Evolutionary conservation across 495 filamentous ascomycete species (phyloP), one percentile per base, ranked within the genome.

Genomic region (Penicillium waksmanii): DNA sequence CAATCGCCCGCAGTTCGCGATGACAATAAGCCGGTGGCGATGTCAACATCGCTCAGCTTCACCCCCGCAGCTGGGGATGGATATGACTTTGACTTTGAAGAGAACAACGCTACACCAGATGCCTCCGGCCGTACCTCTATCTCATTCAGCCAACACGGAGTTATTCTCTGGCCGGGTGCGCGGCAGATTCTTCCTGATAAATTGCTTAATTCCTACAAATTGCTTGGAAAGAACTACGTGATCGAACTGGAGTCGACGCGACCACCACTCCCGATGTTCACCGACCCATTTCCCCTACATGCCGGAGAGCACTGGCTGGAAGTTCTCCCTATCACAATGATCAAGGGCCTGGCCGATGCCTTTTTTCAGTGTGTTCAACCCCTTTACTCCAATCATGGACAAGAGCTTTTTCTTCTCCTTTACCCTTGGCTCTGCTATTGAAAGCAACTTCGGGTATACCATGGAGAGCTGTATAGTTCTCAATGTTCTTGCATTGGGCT

Each of bases 71-170:
- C 76, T 0, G 66, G 64, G 19, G 70, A 55, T 17, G 53, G 59
- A 4, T 66, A 65, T 25, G 66, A 57, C 6, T 72, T 76, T 42
- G 72, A 76, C 44, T 73, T 76, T 55, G 74, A 76, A 46, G 36
- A n/a, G 12, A 69, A 68, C 13, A 55, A 66, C 13, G 58, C 70
- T 25, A 61, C 64, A 1, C 60, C 66, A 5, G 73, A 76, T 50
- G 58, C 72, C 0, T 66, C 64, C 2, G 76, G 75, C 21, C 70
- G 71, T 8, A 59, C 77, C 9, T 74, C 77, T 11, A 80, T 80
- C 48, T 80, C 77, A 9, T 80, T 80, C 65, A 80, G 77, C 52
- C 77, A 80, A 50, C 77, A 80, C 53, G 77, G 76, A 9, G 77
- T 80, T 10, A 73, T 79, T n/a, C 52, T 76, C 8, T 80, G 77